These are phyloP conservation scores for Pythium brassicae DNA, from an alignment of 352 stramenopile genomes.

Conservation along the genomic window DNA sequence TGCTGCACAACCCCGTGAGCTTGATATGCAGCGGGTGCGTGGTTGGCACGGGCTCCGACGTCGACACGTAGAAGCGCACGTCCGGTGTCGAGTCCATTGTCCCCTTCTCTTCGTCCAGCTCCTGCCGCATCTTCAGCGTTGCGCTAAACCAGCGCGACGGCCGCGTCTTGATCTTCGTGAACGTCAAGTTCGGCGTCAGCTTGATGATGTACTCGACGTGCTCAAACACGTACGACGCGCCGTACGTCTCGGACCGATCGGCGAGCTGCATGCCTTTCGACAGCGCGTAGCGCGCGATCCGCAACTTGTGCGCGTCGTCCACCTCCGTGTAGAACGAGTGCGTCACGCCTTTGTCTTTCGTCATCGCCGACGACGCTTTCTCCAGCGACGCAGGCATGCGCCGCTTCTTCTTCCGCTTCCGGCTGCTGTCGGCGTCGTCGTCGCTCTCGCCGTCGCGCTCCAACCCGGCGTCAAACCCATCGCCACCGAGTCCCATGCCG, in stretches of 20 bases:
- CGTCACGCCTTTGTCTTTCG: slow-evolving; percentile 58
- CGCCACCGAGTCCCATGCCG: neutral
- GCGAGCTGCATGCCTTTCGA: slow-evolving; percentile 33
- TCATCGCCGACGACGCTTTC: slow-evolving; percentile 30
- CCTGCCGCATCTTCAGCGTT: slow-evolving; percentile 81
- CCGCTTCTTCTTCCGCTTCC: neutral
- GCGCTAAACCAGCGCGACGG: slow-evolving; percentile 70
- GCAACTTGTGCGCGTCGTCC: slow-evolving; percentile 23
- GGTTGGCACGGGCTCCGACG: slow-evolving; percentile 48
- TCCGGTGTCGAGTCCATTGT: slow-evolving; percentile 70
- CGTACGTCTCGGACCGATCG: slow-evolving; percentile 38
- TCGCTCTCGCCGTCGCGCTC: slow-evolving; percentile 1
- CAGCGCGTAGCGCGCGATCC: slow-evolving; percentile 37
- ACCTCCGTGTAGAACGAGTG: slow-evolving; percentile 81
- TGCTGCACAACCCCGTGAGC: slow-evolving; percentile 28
- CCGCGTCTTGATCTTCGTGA: slow-evolving; percentile 57
- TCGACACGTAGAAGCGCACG: slow-evolving; percentile 73
- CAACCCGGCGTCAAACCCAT: neutral
- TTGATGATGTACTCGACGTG: slow-evolving; percentile 63
- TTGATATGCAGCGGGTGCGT: slow-evolving; percentile 39
- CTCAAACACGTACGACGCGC: slow-evolving; percentile 59
- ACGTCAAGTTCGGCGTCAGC: slow-evolving; percentile 45
- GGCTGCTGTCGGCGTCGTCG: slow-evolving; percentile 3
- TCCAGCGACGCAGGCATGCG: slow-evolving; percentile 21
- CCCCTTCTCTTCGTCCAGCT: slow-evolving; percentile 52